Evolutionary conservation across 345 rosid genomes (phyloP), one percentile per base, ranked within the genome.

Genomic region (Lepidium didymum): DNA sequence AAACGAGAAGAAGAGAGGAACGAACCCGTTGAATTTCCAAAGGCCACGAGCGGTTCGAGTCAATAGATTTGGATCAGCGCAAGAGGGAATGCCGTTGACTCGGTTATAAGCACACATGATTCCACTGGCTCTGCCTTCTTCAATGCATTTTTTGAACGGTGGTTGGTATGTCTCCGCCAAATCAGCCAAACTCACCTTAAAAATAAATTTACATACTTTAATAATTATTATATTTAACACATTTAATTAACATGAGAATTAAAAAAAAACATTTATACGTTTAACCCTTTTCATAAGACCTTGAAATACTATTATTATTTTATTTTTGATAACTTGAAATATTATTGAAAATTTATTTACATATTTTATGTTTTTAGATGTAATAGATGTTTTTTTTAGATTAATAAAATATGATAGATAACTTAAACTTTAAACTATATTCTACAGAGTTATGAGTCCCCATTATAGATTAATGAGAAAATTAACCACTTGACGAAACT

Each of bases 111-210:
- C 87, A 55, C 97, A 93, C 97, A 88, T 88, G 23, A 90, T 79
- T 16, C 98, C 90, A 45, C 94, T 90, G 46, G 85, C 97, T 70
- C 71, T 38, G 8, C 84, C 96, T 63, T 93, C 85, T 67, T 81
- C 71, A 4, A 93, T 72, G 55, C 97, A 90, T 42, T 81, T 84
- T 73, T 69, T 70, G 72, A 93, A 80, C 10, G 94, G 96, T n/a
- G 90, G 93, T 54, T 93, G 94, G 81, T 83, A 93, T 3, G 97
- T 90, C 45, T 90, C 97, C 7, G 85, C 97, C 67, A 93, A 5
- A 53, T 90, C 98, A 77, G 83, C 91, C 25, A 70, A 40, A 6
- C 87, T 84, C 41, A 93, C 98, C 97, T 88, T 27, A 4, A 27
- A 27, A 27, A 27, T 5, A 27, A 27, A 27, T 27, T 27, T 27